Evolutionary conservation across 441 rosid genomes (phyloP).

Genomic region (Brassica balearica): DNA sequence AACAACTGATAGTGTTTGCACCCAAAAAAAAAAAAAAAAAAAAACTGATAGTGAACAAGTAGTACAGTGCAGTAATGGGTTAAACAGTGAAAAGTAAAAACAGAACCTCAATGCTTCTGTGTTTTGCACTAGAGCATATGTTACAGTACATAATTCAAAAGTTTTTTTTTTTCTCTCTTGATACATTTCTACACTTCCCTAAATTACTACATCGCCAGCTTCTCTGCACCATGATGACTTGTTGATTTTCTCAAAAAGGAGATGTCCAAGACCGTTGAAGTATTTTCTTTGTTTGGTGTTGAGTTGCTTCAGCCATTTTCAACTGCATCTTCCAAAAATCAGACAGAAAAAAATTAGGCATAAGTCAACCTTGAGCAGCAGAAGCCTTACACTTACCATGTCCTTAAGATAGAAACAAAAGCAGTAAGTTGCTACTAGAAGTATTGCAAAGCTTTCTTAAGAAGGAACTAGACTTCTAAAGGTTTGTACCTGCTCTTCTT

Average conservation of each 20-base stretch:
- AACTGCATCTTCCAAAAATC: slow-evolving; percentile 49
- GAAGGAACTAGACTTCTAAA: neutral
- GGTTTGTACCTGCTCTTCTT: slow-evolving; percentile 51
- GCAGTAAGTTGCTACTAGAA: neutral
- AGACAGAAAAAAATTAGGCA: neutral
- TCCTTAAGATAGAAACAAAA: neutral
- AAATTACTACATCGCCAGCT: slow-evolving; percentile 23
- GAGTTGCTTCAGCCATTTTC: slow-evolving; percentile 51
- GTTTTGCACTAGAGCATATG: neutral
- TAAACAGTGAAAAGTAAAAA: slow-evolving; percentile 13
- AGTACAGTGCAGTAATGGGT: slow-evolving; percentile 6
- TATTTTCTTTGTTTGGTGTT: slow-evolving; percentile 49
- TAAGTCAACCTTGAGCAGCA: slow-evolving; percentile 4
- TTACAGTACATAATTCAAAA: slow-evolving; percentile 29
- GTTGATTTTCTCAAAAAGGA: slow-evolving; percentile 61
- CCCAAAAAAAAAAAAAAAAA: too few species aligned
- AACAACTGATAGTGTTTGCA: slow-evolving; percentile 6
- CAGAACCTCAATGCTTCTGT: neutral
- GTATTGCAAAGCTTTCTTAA: neutral
- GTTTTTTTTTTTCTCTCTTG: neutral
- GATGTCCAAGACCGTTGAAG: slow-evolving; percentile 71
- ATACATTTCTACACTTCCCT: slow-evolving; percentile 19
- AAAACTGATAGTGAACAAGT: too few species aligned
- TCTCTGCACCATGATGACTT: slow-evolving; percentile 7
- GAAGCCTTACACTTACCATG: slow-evolving; percentile 7